phyloP scores from a whole-genome alignment of 169 alveolate genomes.

The Blepharisma undulans region DNA sequence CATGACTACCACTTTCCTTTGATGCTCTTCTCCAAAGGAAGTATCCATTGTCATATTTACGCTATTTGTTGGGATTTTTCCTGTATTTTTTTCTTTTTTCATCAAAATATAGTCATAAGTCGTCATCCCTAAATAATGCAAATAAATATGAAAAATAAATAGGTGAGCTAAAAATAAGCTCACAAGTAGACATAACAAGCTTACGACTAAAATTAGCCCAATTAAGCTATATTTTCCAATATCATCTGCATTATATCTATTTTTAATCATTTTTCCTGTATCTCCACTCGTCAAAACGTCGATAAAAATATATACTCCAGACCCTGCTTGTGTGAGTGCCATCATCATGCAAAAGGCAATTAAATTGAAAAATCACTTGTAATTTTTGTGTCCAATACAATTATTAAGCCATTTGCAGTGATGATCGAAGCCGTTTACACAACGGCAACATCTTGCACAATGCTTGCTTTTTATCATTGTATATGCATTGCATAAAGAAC shows the following conservation, averaged over 20 bases:
- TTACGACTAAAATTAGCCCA: not conserved
- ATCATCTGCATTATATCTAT: not conserved
- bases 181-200: not conserved
- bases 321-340: not conserved
- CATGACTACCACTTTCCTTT: not conserved
- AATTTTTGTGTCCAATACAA: constrained; percentile 85
- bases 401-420: constrained; percentile 91
- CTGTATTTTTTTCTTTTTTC: not conserved
- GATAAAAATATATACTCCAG: not conserved
- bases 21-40: not conserved
- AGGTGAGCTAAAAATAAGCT: constrained; percentile 33
- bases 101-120: constrained; percentile 56
- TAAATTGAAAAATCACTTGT: constrained; percentile 46
- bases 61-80: not conserved
- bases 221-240: not conserved
- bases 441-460: constrained; percentile 87
- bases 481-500: not conserved
- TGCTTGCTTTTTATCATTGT: constrained; percentile 57
- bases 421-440: constrained; percentile 87
- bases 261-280: not conserved
- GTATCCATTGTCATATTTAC: not conserved
- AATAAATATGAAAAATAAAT: constrained; percentile 50
- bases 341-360: not conserved
- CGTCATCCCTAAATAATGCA: constrained; percentile 59
- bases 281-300: not conserved